A percentile compares a stretch with the other conserved stretches of the same genome.
Conservation (phyloP, 345 rosid species). For the Salix purpurea region DNA sequence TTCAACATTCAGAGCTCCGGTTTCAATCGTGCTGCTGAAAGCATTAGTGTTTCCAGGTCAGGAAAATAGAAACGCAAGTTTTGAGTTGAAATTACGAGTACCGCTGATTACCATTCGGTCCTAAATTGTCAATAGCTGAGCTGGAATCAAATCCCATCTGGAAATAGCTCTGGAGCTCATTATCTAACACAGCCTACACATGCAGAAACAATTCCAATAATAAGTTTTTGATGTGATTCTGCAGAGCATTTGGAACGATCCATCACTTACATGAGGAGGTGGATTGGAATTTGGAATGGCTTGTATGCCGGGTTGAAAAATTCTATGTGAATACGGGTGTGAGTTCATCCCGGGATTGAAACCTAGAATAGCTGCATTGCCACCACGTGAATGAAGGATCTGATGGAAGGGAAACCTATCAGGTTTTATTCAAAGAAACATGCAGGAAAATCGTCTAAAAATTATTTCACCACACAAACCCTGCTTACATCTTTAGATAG, state of each 20-base stretch:
- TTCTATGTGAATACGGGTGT: conserved; percentile 34
- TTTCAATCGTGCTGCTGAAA: conserved; percentile 54
- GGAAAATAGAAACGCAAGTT: not conserved
- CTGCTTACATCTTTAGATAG: conserved; percentile 77
- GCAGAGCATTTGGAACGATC: not conserved
- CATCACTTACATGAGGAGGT: conserved; percentile 55
- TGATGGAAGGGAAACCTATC: conserved; percentile 19
- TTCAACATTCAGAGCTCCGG: conserved; percentile 49
- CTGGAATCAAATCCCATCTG: conserved; percentile 72
- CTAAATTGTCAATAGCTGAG: conserved; percentile 51
- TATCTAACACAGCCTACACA: conserved; percentile 55
- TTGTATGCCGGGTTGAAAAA: conserved; percentile 48
- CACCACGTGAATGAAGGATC: conserved; percentile 60
- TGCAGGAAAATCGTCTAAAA: conserved; percentile 1
- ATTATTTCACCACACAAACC: not conserved
- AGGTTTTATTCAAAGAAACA: conserved; percentile 10
- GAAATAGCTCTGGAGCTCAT: conserved; percentile 64
- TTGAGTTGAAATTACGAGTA: not conserved
- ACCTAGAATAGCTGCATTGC: conserved; percentile 42
- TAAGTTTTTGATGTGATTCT: not conserved
- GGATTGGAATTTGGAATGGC: conserved; percentile 43
- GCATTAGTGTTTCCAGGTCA: not conserved
- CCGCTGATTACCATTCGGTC: conserved; percentile 49
- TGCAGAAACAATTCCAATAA: not conserved
- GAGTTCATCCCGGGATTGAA: conserved; percentile 43